Conservation (phyloP, 768 basidiomycete genomes). For the Hericium erinaceus region DNA sequence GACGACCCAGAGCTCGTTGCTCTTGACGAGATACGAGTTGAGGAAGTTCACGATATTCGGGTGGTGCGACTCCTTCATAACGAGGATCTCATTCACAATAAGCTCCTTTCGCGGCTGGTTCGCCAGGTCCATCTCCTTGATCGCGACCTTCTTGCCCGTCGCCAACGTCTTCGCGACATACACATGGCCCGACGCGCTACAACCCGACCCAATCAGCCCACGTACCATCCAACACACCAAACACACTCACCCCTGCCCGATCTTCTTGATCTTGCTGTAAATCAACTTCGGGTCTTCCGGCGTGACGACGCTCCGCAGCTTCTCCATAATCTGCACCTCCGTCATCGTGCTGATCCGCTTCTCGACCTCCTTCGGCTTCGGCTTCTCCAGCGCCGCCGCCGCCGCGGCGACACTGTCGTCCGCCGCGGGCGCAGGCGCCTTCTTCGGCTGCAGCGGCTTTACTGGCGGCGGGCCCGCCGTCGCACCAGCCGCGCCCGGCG, state of each 20-base stretch:
- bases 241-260: conserved; percentile 85
- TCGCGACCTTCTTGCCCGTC: conserved; percentile 83
- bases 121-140: conserved; percentile 96
- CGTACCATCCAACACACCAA: conserved; percentile 5
- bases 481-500: conserved; percentile 42
- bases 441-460: conserved; percentile 71
- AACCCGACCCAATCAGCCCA: conserved; percentile 2
- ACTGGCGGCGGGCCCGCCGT: conserved; percentile 50
- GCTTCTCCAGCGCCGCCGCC: conserved; percentile 51
- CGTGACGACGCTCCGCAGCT: conserved; percentile 81
- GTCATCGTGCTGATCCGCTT: conserved; percentile 94
- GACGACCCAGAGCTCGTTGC: conserved; percentile 89
- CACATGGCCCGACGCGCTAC: conserved; percentile 92
- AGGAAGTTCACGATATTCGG: conserved; percentile 96
- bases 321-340: conserved; percentile 98
- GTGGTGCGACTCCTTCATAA: conserved; percentile 98
- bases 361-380: conserved; percentile 56
- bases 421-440: conserved; percentile 37
- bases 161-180: conserved; percentile 90
- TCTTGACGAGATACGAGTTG: conserved; percentile 83
- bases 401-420: conserved; percentile 56
- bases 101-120: conserved; percentile 95
- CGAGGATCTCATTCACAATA: conserved; percentile 95
- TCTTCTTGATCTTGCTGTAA: conserved; percentile 97
- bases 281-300: conserved; percentile 79